Evolutionary conservation across 805 yeast genomes (phyloP), one percentile per base, ranked within the genome.

Genomic region (Kazachstania bromeliacearum): DNA sequence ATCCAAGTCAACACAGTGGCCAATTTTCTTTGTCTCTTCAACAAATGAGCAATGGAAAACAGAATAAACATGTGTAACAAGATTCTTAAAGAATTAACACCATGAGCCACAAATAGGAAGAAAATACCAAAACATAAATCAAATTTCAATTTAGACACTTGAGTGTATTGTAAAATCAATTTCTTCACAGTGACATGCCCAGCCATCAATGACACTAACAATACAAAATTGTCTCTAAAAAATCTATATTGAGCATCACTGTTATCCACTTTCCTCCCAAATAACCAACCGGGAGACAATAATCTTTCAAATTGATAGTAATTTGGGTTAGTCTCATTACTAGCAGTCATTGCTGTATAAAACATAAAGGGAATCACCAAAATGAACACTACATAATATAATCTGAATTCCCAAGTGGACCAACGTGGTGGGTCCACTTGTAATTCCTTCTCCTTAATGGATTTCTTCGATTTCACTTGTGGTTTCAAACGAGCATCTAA

Each of bases 231-330:
- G 53, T 82, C 79, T 48, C 98, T 71, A 55, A 92, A 85, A 51
- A 87, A 85, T 18, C 84, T 61, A 53, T 89, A 92, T 58, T 92
- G 99, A 22, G 69, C 66, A 55, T 92, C 99, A 4, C 95, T 81
- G 55, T 89, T 88, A 57, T 92, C 98, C 28, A 85, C 94, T 58
- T 79, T 81, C 18, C 95, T 63, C 7, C 95, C 96, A 53, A 80
- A 74, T 47, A 87, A 62, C 97, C 97, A 89, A 4, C 98, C 97
- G 5, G 75, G 66, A 20, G 79, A 68, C 35, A 89, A 64, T 26
- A 79, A 62, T 34, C 73, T 70, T 45, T 71, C 70, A 51, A 71
- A 85, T 34, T 64, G 64, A 14, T 70, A 68, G 53, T 79, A 89
- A 52, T 85, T 85, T 10, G 18, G n/a, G 49, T 83, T 85, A 2